A percentile compares a stretch with the other conserved stretches of the same genome.
Evolutionary conservation across 139 green algal species (phyloP).

Genomic region (Ettlia oleoabundans): DNA sequence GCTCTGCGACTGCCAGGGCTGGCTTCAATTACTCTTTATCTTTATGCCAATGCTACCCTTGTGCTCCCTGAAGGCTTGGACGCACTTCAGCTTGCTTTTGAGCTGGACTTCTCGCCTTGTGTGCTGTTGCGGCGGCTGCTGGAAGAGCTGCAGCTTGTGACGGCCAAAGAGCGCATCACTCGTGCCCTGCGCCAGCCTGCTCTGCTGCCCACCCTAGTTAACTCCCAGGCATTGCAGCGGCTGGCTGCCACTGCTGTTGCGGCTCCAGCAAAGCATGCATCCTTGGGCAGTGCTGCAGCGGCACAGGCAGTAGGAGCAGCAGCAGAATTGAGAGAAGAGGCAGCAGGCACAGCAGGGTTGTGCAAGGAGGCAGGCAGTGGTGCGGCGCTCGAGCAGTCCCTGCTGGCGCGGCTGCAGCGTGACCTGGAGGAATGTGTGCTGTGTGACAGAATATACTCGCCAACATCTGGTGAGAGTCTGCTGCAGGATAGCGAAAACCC

Average conservation of each 20-base stretch:
- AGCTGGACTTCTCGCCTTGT: constrained; percentile 77
- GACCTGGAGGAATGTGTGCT: constrained; percentile 22
- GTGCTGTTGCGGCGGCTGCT: constrained; percentile 73
- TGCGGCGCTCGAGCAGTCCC: background rate
- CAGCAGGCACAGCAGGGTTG: background rate
- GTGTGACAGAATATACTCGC: constrained; percentile 18
- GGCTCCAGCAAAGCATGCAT: background rate
- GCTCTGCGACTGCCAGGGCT: background rate
- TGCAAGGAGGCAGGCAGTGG: no score
- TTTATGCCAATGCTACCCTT: no score
- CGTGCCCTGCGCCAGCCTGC: constrained; percentile 50
- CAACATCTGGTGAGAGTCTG: constrained; percentile 13
- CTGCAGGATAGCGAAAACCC: no score
- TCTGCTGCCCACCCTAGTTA: background rate
- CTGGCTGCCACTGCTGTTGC: background rate
- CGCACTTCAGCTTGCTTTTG: constrained; percentile 63
- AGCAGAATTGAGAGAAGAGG: background rate
- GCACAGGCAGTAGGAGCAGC: background rate
- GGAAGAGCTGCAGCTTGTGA: constrained; percentile 28
- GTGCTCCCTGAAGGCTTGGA: constrained; percentile 69
- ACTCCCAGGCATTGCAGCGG: background rate
- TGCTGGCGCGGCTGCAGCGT: constrained; percentile 20
- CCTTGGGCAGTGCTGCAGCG: no score
- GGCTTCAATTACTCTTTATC: no score
- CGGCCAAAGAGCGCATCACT: constrained; percentile 43